Evolutionary conservation across 2,329 filamentous ascomycete genomes (phyloP), one percentile per base, ranked within the genome.

Genomic region (Nigrospora osmanthi): DNA sequence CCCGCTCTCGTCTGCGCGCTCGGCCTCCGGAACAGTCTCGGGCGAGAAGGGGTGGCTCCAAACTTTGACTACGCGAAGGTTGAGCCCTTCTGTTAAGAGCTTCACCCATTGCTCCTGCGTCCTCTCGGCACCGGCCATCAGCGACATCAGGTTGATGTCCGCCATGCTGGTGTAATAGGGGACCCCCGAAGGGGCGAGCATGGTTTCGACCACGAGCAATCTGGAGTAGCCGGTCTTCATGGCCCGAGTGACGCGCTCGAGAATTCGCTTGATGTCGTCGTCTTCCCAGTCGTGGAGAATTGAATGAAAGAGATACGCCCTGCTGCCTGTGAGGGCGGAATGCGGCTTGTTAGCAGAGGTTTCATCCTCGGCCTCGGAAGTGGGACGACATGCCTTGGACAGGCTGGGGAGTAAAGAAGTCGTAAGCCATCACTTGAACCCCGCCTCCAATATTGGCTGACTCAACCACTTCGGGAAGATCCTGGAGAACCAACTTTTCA

Each of bases 171-270:
- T 3, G 14, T 14, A 19, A 28, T 45, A 19, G 28, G 35, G 2
- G 28, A 35, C 14, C 11, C 19, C 19, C 19, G 19, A 23, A 23
- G 19, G 4, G 43, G 43, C n/a, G 11, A 45, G n/a, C 5, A 37
- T 17, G 11, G 38, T 35, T 15, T 45, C 43, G 16, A n/a, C 35
- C 34, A 75, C 60, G n/a, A 75, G 50, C 5, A 73, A 35, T 42
- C 67, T 65, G 10, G 64, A 68, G 47, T 68, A 62, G 42, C 63
- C 56, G 41, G 47, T 52, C 34, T 81, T 82, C 68, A 80, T 80
- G 3, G 67, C 73, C 52, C 81, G 77, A 16, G 80, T 70, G 1
- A 47, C 42, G 14, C 66, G 54, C 19, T 50, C 47, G 11, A 71
- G 46, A 28, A 69, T 68, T 14, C 49, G 35, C 3, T 48, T 17